Evolutionary conservation across 768 basidiomycete genomes (phyloP).

Genomic region (Naganishia vishniacii): DNA sequence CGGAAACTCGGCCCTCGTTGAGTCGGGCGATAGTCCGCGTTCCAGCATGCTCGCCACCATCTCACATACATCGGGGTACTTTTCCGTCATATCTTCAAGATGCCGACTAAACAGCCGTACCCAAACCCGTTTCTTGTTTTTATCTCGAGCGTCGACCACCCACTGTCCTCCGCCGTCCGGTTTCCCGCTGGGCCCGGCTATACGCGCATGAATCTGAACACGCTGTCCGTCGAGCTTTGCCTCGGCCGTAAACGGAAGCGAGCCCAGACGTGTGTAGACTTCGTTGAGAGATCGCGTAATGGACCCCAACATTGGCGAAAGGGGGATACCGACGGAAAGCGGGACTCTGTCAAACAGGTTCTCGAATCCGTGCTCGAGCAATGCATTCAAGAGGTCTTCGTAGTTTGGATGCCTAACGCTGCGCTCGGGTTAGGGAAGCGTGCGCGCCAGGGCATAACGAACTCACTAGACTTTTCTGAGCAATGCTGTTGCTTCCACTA

Average conservation of each 20-base stretch:
- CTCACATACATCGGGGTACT: constrained; percentile 77
- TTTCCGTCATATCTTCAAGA: constrained; percentile 85
- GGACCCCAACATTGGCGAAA: constrained; percentile 79
- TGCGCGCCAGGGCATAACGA: too few species aligned
- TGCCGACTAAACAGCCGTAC: constrained; percentile 74
- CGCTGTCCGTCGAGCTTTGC: constrained; percentile 76
- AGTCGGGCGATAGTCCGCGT: constrained; percentile 30
- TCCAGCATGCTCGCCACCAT: constrained; percentile 58
- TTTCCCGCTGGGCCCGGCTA: constrained; percentile 40
- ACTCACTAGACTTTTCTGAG: constrained; percentile 61
- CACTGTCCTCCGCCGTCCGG: constrained; percentile 60
- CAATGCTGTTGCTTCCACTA: constrained; percentile 59
- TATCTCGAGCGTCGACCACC: constrained; percentile 35
- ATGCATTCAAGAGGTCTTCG: constrained; percentile 56
- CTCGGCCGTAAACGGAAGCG: constrained; percentile 70
- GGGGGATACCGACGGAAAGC: constrained; percentile 72
- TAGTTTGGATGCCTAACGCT: constrained; percentile 47
- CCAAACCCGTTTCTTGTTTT: constrained; percentile 38
- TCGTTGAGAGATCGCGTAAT: constrained; percentile 78
- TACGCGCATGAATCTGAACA: constrained; percentile 50
- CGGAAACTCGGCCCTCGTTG: constrained; percentile 31
- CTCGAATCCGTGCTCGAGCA: constrained; percentile 56
- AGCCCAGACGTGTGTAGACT: constrained; percentile 65
- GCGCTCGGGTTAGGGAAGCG: background rate
- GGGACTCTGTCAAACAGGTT: constrained; percentile 60